These are phyloP conservation scores for Huiozyma sinensis DNA, from an alignment of 805 yeast genomes.

Conservation along the genomic window DNA sequence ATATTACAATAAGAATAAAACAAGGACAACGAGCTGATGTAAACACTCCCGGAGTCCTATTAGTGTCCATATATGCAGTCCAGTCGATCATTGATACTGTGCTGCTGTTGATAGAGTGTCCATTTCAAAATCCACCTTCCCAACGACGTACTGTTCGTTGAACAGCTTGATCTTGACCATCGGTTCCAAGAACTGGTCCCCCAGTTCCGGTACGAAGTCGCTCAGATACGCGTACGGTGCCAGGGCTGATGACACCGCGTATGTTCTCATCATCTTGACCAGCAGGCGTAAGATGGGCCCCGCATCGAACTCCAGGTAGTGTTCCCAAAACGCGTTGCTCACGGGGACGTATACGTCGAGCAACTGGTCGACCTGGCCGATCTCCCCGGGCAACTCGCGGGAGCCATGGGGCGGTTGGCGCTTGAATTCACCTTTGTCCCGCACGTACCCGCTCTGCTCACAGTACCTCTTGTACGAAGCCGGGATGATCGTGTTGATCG, in stretches of 20 bases:
- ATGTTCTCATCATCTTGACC: constrained; percentile 8
- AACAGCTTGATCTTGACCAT: constrained; percentile 12
- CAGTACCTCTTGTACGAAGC: constrained; percentile 10
- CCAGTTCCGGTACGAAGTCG: constrained; percentile 8
- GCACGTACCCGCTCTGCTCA: constrained; percentile 7
- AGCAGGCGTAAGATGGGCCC: constrained; percentile 7
- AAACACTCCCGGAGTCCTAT: not conserved
- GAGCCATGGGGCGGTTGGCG: not conserved
- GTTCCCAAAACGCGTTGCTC: constrained; percentile 14
- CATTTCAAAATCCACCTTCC: constrained; percentile 14
- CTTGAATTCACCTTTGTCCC: constrained; percentile 8
- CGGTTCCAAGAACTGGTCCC: constrained; percentile 9
- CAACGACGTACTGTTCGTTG: constrained; percentile 12
- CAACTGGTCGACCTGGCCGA: constrained; percentile 10
- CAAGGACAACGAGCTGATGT: not conserved
- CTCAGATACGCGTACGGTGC: constrained; percentile 9
- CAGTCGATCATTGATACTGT: constrained; percentile 3
- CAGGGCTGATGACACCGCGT: constrained; percentile 7
- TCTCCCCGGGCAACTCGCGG: not conserved
- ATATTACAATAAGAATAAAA: not conserved
- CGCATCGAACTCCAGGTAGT: constrained; percentile 8
- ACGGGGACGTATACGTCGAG: constrained; percentile 14
- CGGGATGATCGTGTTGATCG: constrained; percentile 13
- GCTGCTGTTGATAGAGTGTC: constrained; percentile 14
- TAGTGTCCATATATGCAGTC: no score